Percentiles rank a stretch among this genome's conserved stretches.
Evolutionary conservation across 169 alveolate species (phyloP).

Genomic region (Theileria sp.): DNA sequence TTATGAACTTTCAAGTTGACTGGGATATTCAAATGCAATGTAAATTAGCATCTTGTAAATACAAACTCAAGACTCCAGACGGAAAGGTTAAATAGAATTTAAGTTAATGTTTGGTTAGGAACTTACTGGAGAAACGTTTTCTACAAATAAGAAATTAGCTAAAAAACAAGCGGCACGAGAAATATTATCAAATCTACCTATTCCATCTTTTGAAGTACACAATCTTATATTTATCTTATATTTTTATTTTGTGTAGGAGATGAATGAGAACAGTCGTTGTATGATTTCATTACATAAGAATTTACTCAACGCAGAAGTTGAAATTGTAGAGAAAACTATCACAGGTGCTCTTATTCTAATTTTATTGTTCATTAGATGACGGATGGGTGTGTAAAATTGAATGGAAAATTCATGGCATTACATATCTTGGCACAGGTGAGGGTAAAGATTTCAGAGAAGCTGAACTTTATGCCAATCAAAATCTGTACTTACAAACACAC

Average conservation of each 20-base stretch:
- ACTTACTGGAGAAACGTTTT: constrained; percentile 25
- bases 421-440: constrained; percentile 34
- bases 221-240: neutral
- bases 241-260: constrained; percentile 6
- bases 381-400: constrained; percentile 32
- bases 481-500: constrained; percentile 29
- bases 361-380: neutral
- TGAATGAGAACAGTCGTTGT: constrained; percentile 55
- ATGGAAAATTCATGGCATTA: constrained; percentile 26
- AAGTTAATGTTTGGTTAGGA: constrained; percentile 6
- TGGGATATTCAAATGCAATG: constrained; percentile 30
- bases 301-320: constrained; percentile 15
- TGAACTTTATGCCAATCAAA: constrained; percentile 57
- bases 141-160: constrained; percentile 51
- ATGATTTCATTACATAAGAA: constrained; percentile 48
- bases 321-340: constrained; percentile 14
- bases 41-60: constrained; percentile 35
- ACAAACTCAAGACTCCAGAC: constrained; percentile 14
- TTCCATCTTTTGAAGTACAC: constrained; percentile 29
- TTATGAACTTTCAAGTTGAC: constrained; percentile 17
- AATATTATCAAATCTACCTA: constrained; percentile 17
- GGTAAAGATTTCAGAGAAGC: constrained; percentile 39
- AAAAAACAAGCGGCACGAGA: constrained; percentile 48
- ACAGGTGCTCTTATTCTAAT: neutral
- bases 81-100: constrained; percentile 25